Evolutionary conservation across 139 green algal genomes (phyloP).

Genomic region (Chlorella sp.): DNA sequence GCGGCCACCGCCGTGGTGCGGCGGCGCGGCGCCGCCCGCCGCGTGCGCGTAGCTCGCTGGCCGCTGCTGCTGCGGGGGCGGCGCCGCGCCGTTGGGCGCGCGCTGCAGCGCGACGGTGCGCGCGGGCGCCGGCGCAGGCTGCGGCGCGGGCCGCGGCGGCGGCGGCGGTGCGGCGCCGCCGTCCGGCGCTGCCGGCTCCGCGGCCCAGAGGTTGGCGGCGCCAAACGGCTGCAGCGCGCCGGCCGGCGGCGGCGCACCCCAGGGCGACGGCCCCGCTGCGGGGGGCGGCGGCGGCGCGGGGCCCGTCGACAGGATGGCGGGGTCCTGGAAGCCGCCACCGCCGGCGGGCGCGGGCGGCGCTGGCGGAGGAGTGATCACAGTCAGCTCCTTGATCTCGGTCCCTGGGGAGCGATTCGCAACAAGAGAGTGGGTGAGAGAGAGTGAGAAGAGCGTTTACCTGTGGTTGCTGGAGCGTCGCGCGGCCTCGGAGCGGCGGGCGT

Average conservation of each 20-base stretch:
- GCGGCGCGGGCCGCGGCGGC: not conserved
- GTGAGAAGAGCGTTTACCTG: too few relatives aligned
- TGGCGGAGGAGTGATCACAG: slow-evolving; percentile 57
- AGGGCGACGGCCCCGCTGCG: not conserved
- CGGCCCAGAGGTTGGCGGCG: slow-evolving; percentile 21
- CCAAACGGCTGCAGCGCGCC: slow-evolving; percentile 10
- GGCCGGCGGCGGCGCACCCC: not conserved
- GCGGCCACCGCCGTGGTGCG: slow-evolving; percentile 1
- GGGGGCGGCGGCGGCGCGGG: slow-evolving; percentile 9
- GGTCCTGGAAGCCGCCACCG: slow-evolving; percentile 32
- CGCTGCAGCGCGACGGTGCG: slow-evolving; percentile 21
- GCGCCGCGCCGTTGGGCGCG: not conserved
- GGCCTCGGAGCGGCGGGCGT: too few relatives aligned
- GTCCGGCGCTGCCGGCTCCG: slow-evolving; percentile 1
- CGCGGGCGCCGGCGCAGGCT: slow-evolving; percentile 30
- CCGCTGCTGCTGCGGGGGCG: slow-evolving; percentile 13
- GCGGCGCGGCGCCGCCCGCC: not conserved
- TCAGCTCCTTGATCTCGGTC: slow-evolving; percentile 91
- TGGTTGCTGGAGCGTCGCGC: too few relatives aligned
- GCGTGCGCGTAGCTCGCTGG: slow-evolving; percentile 8
- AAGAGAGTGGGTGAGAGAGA: too few relatives aligned
- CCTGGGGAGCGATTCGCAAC: slow-evolving; percentile 47
- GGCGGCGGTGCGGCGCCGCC: not conserved
- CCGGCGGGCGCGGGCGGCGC: slow-evolving; percentile 8
- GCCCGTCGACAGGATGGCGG: slow-evolving; percentile 49